Base-by-base conservation (phyloP, 2,329 filamentous ascomycete genomes). In the Hypoxylon sp. region DNA sequence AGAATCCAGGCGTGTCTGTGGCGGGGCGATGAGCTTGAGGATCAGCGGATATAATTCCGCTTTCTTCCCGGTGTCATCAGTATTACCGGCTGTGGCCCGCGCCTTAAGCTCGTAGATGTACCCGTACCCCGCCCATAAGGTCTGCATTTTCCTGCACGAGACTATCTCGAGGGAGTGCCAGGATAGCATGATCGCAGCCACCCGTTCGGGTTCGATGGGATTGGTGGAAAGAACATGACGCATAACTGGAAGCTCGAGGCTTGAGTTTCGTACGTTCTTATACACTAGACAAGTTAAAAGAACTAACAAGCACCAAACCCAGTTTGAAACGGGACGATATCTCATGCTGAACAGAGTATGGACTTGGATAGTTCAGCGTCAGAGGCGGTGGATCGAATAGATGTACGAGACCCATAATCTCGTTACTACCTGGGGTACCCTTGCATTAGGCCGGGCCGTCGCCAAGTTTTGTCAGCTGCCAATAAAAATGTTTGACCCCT, bases 1-100 rank as follows among this genome's bases (percentile, higher is more conserved):
- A n/a, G 72, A 72, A 27, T 67, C 63, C 2, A 33, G 72, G 0
- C 42, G 51, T 11, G 54, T 61, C 3, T 55, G 66, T 0, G 88
- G 87, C 6, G 88, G 88, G 0, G 84, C 84, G 42, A 91, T 88
- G 59, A 89, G 81, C 74, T 91, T 91, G 6, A 91, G 77, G 10
- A 91, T 83, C 37, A 89, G 79, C 0, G 77, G 79, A 14, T 81
- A 79, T 0, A 75, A 77, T 6, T 71, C 73, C 37, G 74, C 64
- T n/a, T 68, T 57, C 7, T 73, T 49, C n/a, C 42, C 58, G 6
- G 55, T 37, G 1, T 61, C 61, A n/a, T 71, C 64, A 2, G 10
- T 5, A 5, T 74, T 59, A 0, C 73, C 64, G 1, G 69, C 77
- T 10, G 64, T 72, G 0, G 80, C 77, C 13, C 77, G 79, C 3